Evolutionary conservation across 352 stramenopile species (phyloP).

Genomic region (Globisporangium takayamanum): DNA sequence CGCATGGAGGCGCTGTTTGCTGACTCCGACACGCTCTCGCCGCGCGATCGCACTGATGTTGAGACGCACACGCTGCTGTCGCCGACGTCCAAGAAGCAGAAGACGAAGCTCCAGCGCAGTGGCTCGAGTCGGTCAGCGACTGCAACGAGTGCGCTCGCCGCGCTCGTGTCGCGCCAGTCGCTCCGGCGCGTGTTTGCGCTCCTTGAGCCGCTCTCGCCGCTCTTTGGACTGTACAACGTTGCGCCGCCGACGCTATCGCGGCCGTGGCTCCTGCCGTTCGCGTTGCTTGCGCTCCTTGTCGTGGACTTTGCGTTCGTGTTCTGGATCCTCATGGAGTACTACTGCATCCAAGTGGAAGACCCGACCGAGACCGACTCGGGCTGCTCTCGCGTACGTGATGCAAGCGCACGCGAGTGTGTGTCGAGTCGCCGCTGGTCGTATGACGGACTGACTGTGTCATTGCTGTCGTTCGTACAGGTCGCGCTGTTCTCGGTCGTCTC

Average conservation of each 20-base stretch:
- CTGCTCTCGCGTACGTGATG: constrained; percentile 58
- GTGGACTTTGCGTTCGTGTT: constrained; percentile 58
- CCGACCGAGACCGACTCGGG: constrained; percentile 62
- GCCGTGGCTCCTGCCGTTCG: constrained; percentile 35
- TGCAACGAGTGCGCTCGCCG: constrained; percentile 11
- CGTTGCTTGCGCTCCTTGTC: constrained; percentile 59
- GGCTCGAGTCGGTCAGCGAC: background rate
- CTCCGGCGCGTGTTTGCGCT: constrained; percentile 17
- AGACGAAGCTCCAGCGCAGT: background rate
- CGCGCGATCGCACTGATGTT: background rate
- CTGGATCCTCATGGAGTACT: constrained; percentile 80
- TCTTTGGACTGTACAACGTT: constrained; percentile 57
- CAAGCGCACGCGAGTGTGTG: background rate
- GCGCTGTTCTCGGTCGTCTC: constrained; percentile 52
- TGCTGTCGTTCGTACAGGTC: constrained; percentile 21
- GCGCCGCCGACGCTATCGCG: constrained; percentile 12
- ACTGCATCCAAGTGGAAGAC: constrained; percentile 82
- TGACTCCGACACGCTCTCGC: constrained; percentile 5
- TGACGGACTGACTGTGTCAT: background rate
- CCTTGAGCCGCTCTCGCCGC: constrained; percentile 43
- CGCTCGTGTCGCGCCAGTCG: constrained; percentile 12
- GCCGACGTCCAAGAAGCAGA: constrained; percentile 15
- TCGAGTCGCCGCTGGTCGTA: background rate
- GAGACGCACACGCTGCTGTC: constrained; percentile 14
- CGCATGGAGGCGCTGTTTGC: constrained; percentile 74